phyloP scores from a whole-genome alignment of 345 rosid species.

The Psidium guajava region DNA sequence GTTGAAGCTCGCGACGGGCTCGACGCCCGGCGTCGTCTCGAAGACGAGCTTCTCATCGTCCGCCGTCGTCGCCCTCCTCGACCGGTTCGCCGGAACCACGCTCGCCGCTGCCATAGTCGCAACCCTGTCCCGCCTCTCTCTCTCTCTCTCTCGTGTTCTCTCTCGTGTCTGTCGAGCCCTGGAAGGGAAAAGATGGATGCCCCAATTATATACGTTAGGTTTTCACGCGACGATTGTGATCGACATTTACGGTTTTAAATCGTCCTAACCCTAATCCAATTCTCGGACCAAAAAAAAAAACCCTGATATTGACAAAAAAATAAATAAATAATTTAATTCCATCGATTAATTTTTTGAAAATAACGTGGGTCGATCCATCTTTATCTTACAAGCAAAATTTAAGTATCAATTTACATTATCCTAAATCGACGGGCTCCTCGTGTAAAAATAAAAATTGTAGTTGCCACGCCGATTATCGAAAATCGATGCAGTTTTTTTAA shows the following conservation, averaged over 20 bases:
- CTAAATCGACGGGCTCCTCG: neutral
- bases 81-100: slow-evolving; percentile 16
- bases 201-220: neutral
- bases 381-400: neutral
- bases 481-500: neutral
- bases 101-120: slow-evolving; percentile 6
- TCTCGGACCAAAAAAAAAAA: too few species aligned
- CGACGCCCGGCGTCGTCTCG: slow-evolving; percentile 85
- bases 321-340: neutral
- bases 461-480: neutral
- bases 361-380: neutral
- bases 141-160: neutral
- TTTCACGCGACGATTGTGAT: neutral
- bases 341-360: neutral
- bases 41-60: slow-evolving; percentile 56
- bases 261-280: too few species aligned
- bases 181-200: neutral
- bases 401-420: neutral
- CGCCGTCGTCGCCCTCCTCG: slow-evolving; percentile 16
- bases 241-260: neutral
- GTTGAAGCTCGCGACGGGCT: slow-evolving; percentile 74
- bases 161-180: neutral
- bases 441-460: neutral
- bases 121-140: neutral
- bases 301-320: neutral